Evolutionary conservation across 73 alveolate genomes (phyloP).

Genomic region (Urostyla sp.): DNA sequence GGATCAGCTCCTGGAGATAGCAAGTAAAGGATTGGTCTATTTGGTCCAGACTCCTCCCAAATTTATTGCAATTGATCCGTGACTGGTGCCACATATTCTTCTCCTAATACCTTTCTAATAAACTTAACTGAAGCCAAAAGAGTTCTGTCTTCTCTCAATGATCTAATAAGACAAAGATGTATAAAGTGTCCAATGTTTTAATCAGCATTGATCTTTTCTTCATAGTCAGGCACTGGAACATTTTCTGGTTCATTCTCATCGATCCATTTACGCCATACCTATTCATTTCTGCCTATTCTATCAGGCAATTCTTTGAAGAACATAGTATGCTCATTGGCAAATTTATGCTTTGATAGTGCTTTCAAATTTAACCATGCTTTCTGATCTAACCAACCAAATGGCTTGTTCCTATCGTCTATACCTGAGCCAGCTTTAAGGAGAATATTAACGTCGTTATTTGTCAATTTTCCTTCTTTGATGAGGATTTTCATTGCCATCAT

Average conservation of each 20-base stretch:
- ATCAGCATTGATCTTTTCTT: constrained; percentile 93
- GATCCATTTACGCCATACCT: constrained; percentile 84
- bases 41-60: constrained; percentile 89
- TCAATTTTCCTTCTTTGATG: constrained; percentile 94
- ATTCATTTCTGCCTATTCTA: constrained; percentile 75
- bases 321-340: constrained; percentile 93
- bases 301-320: constrained; percentile 91
- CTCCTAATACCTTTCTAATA: constrained; percentile 94
- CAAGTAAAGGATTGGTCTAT: constrained; percentile 97
- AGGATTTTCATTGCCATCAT: constrained; percentile 97
- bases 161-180: constrained; percentile 93
- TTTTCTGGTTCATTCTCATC: constrained; percentile 92
- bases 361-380: constrained; percentile 97
- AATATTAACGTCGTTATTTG: constrained; percentile 92
- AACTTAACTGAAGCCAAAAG: constrained; percentile 93
- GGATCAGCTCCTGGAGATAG: constrained; percentile 99
- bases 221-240: constrained; percentile 94
- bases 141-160: constrained; percentile 98
- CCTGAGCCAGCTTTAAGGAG: constrained; percentile 99
- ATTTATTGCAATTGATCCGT: constrained; percentile 97
- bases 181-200: constrained; percentile 91
- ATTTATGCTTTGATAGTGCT: constrained; percentile 97
- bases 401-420: constrained; percentile 93
- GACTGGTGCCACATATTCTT: constrained; percentile 97
- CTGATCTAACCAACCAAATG: constrained; percentile 95